phyloP scores from a whole-genome alignment of 768 basidiomycete genomes.

The Vararia minispora region DNA sequence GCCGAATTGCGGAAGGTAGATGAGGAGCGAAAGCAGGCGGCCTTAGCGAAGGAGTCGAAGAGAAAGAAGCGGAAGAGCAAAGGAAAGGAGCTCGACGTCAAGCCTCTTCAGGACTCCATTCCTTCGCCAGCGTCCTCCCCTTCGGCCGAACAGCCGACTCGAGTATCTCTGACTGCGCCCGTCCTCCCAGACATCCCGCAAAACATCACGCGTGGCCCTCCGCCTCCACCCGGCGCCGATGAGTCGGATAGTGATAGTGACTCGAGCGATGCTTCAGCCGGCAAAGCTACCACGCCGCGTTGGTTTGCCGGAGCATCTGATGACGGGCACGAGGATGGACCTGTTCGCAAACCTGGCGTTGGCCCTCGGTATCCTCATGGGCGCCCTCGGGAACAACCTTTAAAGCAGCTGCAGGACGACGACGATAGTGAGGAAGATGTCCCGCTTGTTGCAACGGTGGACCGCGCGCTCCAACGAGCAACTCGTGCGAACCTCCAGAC shows the following conservation, averaged over 20 bases:
- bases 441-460: slow-evolving; percentile 57
- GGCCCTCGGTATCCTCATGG: slow-evolving; percentile 39
- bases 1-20: slow-evolving; percentile 42
- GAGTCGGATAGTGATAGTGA: slow-evolving; percentile 47
- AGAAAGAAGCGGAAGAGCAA: slow-evolving; percentile 32
- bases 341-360: slow-evolving; percentile 45
- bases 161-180: slow-evolving; percentile 15
- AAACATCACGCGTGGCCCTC: slow-evolving; percentile 19
- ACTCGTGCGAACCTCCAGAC: slow-evolving; percentile 20
- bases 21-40: slow-evolving; percentile 33
- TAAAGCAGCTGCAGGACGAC: slow-evolving; percentile 17
- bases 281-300: slow-evolving; percentile 8
- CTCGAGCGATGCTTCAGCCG: slow-evolving; percentile 24
- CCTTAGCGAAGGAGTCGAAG: slow-evolving; percentile 25
- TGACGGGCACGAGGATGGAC: slow-evolving; percentile 43
- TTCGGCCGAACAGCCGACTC: slow-evolving; percentile 1
- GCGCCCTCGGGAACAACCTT: slow-evolving; percentile 8
- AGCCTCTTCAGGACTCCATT: not conserved
- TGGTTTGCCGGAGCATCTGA: slow-evolving; percentile 46
- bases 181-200: slow-evolving; percentile 26
- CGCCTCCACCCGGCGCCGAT: slow-evolving; percentile 28
- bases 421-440: slow-evolving; percentile 73
- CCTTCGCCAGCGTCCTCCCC: slow-evolving; percentile 2
- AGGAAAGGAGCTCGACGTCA: slow-evolving; percentile 29
- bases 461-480: slow-evolving; percentile 39